Conservation (phyloP, 148 eudicot genomes). For the Diospyros kaki region DNA sequence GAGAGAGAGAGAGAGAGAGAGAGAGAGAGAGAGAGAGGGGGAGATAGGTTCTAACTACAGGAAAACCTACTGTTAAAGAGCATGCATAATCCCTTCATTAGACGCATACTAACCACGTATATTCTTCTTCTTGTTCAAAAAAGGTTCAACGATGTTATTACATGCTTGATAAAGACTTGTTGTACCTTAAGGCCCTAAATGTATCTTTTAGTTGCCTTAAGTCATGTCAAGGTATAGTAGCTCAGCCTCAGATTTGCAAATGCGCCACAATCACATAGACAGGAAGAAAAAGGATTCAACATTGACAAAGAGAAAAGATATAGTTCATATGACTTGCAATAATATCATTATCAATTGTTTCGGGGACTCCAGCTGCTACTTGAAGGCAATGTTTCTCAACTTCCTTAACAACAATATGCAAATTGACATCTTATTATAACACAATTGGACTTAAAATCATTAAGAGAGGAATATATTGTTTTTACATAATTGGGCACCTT, state of each 20-base stretch:
- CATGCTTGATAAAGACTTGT: background rate
- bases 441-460: background rate
- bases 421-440: constrained; percentile 12
- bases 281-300: background rate
- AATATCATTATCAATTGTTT: constrained; percentile 65
- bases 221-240: background rate
- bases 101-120: too few species aligned
- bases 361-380: constrained; percentile 62
- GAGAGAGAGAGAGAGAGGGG: too few species aligned
- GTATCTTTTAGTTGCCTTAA: background rate
- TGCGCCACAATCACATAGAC: background rate
- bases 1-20: too few species aligned
- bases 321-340: constrained; percentile 33
- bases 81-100: too few species aligned
- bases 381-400: constrained; percentile 52
- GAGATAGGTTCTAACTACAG: too few species aligned
- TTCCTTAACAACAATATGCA: constrained; percentile 35
- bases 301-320: background rate
- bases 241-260: background rate
- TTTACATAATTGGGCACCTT: constrained; percentile 29
- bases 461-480: background rate
- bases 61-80: too few species aligned
- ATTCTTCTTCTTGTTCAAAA: too few species aligned
- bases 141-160: background rate
- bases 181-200: background rate